Base-by-base conservation (phyloP, 768 basidiomycete genomes). In the Mrakia frigida region DNA sequence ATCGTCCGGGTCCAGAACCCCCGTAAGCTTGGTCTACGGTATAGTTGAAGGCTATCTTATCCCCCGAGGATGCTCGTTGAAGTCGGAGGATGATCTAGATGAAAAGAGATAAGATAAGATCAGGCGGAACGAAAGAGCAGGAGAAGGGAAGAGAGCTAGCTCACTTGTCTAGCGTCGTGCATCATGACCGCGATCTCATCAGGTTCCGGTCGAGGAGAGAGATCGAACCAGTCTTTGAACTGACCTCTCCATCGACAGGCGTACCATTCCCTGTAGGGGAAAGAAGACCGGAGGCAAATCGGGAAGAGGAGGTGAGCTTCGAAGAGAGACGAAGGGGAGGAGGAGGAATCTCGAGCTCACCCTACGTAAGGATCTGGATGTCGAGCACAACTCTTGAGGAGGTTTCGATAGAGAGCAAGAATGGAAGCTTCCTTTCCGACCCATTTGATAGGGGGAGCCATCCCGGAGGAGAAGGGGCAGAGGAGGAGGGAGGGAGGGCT, bases 301-400 rank as follows among this genome's bases (percentile, higher is more conserved):
- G 6, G 28, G 60, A 5, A 35, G 21, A 39, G 35, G 25, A 7
- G 6, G 35, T 68, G 18, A 68, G 65, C 65, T n/a, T 21, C 35
- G 63, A 37, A 21, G 33, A 39, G 65, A 43, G 35, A 11, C n/a
- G 25, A n/a, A 21, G 65, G 11, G 6, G 65, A 41, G 65, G 21
- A 25, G 35, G 37, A 68, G 23, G 21, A 3, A 18, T 16, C 11
- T 37, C 14, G 37, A 39, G 39, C 65, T 39, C 37, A 68, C 65
- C 65, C 65, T 2, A 68, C 65, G 35, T 39, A 68, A 35, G 65
- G 35, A 37, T 68, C 65, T 39, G 65, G 65, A 43, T 68, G 65
- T 6, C 65, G 65, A 68, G 65, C 65, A 13, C 65, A 68, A 13
- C 18, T 21, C 25, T 68, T 68, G 65, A 68, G 65, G 21, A 68